These are phyloP conservation scores for Eutreptiella sp. DNA, from an alignment of 208 protist species.

Conservation along the genomic window DNA sequence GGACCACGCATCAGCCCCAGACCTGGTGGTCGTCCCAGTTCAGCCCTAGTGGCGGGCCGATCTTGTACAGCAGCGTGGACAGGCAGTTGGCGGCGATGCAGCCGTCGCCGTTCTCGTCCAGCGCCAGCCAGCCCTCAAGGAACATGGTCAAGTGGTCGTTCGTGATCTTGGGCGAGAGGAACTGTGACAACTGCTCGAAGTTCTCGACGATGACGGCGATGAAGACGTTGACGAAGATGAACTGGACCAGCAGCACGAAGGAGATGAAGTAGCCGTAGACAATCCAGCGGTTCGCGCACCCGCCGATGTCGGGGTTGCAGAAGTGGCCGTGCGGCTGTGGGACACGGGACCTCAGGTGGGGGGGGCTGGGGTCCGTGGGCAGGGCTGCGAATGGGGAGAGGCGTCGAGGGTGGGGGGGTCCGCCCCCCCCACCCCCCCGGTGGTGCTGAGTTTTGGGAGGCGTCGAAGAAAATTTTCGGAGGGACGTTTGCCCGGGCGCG, in stretches of 20 bases:
- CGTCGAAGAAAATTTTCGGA: too few species aligned
- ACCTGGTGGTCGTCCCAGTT: not conserved
- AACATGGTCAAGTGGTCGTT: constrained; percentile 57
- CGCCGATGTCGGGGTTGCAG: too few species aligned
- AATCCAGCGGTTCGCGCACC: constrained; percentile 20
- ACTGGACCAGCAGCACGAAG: constrained; percentile 23
- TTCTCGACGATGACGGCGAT: constrained; percentile 33
- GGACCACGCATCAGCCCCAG: too few species aligned
- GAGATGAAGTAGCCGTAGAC: constrained; percentile 32
- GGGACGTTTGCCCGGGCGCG: too few species aligned
- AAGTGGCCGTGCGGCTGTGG: too few species aligned
- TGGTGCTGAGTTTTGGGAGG: too few species aligned
- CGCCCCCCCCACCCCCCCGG: too few species aligned
- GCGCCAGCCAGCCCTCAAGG: constrained; percentile 21
- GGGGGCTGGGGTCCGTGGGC: too few species aligned
- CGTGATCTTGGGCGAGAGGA: constrained; percentile 54
- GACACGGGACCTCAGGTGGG: too few species aligned
- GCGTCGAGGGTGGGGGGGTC: too few species aligned
- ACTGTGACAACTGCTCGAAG: constrained; percentile 46
- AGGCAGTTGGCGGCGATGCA: constrained; percentile 12
- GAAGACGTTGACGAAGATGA: constrained; percentile 30
- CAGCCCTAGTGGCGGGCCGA: constrained; percentile 29
- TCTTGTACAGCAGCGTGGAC: constrained; percentile 3
- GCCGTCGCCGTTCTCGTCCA: constrained; percentile 11
- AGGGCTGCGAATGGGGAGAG: too few species aligned